These are phyloP conservation scores for Pseudevernia furfuracea DNA, from an alignment of 495 filamentous ascomycete species.

Conservation along the genomic window DNA sequence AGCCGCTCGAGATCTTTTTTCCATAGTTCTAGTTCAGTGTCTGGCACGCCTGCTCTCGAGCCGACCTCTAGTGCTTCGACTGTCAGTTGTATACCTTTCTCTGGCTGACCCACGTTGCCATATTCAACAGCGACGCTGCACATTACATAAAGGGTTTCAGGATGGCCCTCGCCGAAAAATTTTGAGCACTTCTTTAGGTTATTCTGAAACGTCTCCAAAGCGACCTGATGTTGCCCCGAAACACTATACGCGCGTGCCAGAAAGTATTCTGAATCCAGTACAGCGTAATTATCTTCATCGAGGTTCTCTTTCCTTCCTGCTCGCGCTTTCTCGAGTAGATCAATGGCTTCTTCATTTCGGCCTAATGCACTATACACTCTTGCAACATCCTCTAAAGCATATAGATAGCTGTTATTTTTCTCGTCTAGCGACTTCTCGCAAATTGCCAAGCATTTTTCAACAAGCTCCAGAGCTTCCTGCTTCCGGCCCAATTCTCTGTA, in stretches of 20 bases:
- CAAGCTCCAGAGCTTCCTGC: constrained; percentile 12
- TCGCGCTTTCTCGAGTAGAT: neutral
- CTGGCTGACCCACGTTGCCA: neutral
- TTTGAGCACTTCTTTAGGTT: neutral
- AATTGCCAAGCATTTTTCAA: neutral
- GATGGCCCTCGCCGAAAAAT: neutral
- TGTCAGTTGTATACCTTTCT: neutral
- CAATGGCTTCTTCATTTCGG: neutral
- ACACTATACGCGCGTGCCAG: neutral
- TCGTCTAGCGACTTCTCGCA: constrained; percentile 4
- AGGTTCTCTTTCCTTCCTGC: neutral
- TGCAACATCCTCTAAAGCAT: neutral
- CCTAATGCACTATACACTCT: neutral
- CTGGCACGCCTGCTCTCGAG: neutral
- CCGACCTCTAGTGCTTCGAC: neutral
- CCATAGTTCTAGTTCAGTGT: neutral
- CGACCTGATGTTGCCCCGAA: neutral
- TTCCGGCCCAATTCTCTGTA: constrained; percentile 16
- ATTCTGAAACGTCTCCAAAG: neutral
- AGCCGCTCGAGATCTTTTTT: neutral
- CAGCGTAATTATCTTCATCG: neutral
- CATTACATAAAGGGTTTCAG: neutral
- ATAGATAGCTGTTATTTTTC: neutral
- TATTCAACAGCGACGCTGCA: neutral
- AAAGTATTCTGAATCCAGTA: neutral